Evolutionary conservation across 2,329 filamentous ascomycete genomes (phyloP).

Genomic region (Gnomoniopsis sp.): DNA sequence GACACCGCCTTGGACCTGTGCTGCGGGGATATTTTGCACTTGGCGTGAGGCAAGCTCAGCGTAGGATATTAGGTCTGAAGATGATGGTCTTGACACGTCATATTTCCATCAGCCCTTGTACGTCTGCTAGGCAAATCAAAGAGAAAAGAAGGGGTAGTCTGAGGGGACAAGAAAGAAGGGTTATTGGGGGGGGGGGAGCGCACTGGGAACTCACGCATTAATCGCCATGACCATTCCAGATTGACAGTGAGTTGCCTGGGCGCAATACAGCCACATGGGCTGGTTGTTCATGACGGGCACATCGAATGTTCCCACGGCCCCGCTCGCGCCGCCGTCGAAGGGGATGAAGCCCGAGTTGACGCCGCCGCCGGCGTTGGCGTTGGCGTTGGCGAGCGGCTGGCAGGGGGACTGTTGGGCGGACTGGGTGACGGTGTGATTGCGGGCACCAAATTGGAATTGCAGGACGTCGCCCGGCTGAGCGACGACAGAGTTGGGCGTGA

Average conservation of each 20-base stretch:
- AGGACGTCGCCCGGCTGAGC: constrained; percentile 22
- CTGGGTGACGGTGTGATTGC: constrained; percentile 34
- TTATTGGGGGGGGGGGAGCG: neutral
- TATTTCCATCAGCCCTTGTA: neutral
- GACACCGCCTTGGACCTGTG: constrained; percentile 5
- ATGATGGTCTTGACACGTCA: neutral
- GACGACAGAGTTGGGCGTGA: constrained; percentile 19
- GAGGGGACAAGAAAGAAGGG: no score
- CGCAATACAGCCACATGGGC: constrained; percentile 50
- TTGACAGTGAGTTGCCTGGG: constrained; percentile 46
- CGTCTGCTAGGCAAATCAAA: neutral
- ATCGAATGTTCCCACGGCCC: constrained; percentile 41
- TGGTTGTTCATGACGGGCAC: constrained; percentile 41
- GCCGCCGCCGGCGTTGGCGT: no score
- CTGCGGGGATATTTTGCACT: neutral
- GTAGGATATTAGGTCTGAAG: constrained; percentile 1
- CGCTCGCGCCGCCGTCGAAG: constrained; percentile 30
- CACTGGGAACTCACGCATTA: constrained; percentile 30
- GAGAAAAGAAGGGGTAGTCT: neutral
- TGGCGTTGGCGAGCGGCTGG: constrained; percentile 35
- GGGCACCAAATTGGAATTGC: constrained; percentile 25
- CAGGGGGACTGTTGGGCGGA: constrained; percentile 33
- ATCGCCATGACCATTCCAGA: constrained; percentile 48
- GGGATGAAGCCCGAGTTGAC: constrained; percentile 41
- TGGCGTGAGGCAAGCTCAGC: neutral